phyloP scores from a whole-genome alignment of 495 filamentous ascomycete species.

The Viridothelium virens region DNA sequence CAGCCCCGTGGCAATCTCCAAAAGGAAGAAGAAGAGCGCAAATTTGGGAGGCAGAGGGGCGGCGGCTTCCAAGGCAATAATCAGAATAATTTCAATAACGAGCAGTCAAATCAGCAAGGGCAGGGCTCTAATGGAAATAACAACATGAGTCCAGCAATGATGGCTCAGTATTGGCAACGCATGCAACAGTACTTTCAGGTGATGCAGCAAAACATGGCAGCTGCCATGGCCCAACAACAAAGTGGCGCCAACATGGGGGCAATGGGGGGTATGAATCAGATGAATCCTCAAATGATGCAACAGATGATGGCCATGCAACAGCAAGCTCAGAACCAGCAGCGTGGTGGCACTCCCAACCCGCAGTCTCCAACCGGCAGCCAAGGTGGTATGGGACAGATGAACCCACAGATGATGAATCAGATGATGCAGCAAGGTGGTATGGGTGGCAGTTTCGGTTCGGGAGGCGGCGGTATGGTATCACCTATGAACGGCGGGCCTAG shows the following conservation, averaged over 20 bases:
- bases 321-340: slow-evolving; percentile 8
- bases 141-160: slow-evolving; percentile 86
- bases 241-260: slow-evolving; percentile 28
- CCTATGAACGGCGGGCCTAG: slow-evolving; percentile 15
- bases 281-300: slow-evolving; percentile 33
- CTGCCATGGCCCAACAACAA: slow-evolving; percentile 31
- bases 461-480: slow-evolving; percentile 19
- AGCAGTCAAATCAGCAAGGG: slow-evolving; percentile 26
- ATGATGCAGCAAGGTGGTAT: slow-evolving; percentile 42
- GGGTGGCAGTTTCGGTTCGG: slow-evolving; percentile 17
- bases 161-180: slow-evolving; percentile 94
- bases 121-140: slow-evolving; percentile 22
- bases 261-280: slow-evolving; percentile 46
- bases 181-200: slow-evolving; percentile 95
- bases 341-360: slow-evolving; percentile 40
- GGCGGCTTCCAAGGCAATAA: slow-evolving; percentile 36
- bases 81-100: slow-evolving; percentile 30
- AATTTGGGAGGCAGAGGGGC: slow-evolving; percentile 49
- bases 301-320: slow-evolving; percentile 22
- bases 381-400: slow-evolving; percentile 39
- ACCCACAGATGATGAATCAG: slow-evolving; percentile 69
- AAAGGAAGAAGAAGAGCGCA: slow-evolving; percentile 66
- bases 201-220: slow-evolving; percentile 76
- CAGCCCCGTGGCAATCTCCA: slow-evolving; percentile 92
- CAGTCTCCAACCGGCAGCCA: slow-evolving; percentile 21